Base-by-base conservation (phyloP, 177 flowering plant species). In the Tripterygium wilfordii region DNA sequence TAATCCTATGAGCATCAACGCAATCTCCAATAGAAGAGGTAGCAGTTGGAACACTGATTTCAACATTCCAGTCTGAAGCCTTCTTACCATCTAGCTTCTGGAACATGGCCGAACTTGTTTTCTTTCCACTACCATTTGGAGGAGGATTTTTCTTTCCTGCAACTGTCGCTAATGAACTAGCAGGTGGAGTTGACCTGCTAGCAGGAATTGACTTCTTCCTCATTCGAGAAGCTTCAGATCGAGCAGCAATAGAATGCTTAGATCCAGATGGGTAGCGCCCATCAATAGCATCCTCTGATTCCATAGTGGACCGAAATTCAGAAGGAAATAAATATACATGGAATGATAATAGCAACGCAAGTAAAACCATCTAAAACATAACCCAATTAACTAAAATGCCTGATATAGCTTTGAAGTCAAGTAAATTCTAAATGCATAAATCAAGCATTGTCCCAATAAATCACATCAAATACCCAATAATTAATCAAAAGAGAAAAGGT, bases 231-330 rank as follows among this genome's bases (percentile, higher is more conserved):
- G 74, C 41, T 23, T 49, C 68, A 43, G 49, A 45, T 25, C 45
- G 56, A 22, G 47, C 19, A 43, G 60, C 32, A 42, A 42, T 42
- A 45, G 66, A 40, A 54, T 59, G 58, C 56, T 42, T 75, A 3
- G 65, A 65, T 14, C 54, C 74, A 30, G 65, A 42, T 19, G 83
- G 79, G 48, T 62, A 64, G 20, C 62, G 60, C 23, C 72, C 80
- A 48, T 77, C 79, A 56, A 78, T 76, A 0, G 64, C 71, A 63
- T 67, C 73, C 15, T 82, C 96, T 80, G 80, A 48, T 16, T 19
- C 32, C 42, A 24, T 19, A 21, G 41, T 5, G 40, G 9, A 42
- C 1, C 38, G 12, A 41, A 18, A 50, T 8, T 25, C 5, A 1
- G 24, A 20, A 44, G 24, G 0, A 15, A 3, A 49, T 5, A 46